Conservation (phyloP, 192 early-diverging fungal genomes). For the Backusella australiensis region DNA sequence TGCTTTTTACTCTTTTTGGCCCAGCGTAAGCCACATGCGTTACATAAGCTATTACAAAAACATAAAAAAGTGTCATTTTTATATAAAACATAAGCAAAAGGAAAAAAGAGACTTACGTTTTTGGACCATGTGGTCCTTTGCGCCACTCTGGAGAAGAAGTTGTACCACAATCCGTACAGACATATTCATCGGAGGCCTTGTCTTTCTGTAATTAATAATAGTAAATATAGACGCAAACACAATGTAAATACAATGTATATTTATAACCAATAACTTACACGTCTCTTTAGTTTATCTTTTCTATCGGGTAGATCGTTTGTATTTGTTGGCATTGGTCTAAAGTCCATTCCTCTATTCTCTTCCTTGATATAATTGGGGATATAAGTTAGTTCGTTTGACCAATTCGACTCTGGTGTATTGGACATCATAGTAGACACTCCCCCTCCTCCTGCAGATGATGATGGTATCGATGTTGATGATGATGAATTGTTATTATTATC, state of each 20-base stretch:
- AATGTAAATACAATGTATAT: neutral
- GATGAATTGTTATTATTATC: neutral
- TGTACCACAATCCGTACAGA: conserved; percentile 50
- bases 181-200: conserved; percentile 42
- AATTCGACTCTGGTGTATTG: conserved; percentile 1
- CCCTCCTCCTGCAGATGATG: neutral
- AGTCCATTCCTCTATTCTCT: neutral
- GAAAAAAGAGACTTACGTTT: conserved; percentile 38
- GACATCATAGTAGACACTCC: neutral
- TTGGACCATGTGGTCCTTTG: conserved; percentile 44
- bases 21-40: conserved; percentile 48
- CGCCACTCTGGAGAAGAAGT: conserved; percentile 53
- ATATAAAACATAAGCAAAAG: neutral
- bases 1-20: conserved; percentile 35
- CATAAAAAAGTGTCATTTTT: conserved; percentile 10
- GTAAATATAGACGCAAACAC: neutral
- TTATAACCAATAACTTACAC: neutral
- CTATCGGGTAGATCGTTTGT: neutral
- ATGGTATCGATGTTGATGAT: neutral
- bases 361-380: conserved; percentile 3
- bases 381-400: neutral
- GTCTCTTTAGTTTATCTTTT: conserved; percentile 18
- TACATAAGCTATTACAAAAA: conserved; percentile 35
- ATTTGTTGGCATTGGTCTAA: neutral
- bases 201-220: conserved; percentile 35